These are phyloP conservation scores for Solanum acaule DNA, from an alignment of 257 asterid genomes.

Conservation along the genomic window DNA sequence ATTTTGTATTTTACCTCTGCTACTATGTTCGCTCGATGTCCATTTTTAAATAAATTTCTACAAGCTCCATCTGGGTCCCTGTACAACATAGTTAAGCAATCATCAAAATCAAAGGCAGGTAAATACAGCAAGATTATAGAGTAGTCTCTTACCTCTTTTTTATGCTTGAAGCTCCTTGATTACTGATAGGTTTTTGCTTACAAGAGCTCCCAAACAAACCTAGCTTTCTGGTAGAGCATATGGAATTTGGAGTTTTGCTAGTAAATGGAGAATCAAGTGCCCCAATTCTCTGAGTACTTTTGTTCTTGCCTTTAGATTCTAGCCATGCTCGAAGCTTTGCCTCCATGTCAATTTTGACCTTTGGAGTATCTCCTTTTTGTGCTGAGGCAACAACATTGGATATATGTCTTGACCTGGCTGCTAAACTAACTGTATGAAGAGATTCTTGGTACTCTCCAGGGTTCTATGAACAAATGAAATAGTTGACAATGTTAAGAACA, in stretches of 20 bases:
- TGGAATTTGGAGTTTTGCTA: slow-evolving; percentile 48
- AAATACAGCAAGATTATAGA: not conserved
- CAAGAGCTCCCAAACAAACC: slow-evolving; percentile 19
- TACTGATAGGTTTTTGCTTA: slow-evolving; percentile 23
- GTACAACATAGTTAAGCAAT: slow-evolving; percentile 9
- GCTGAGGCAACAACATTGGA: slow-evolving; percentile 41
- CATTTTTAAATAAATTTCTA: slow-evolving; percentile 34
- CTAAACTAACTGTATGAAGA: slow-evolving; percentile 82
- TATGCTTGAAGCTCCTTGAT: slow-evolving; percentile 19
- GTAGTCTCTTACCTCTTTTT: slow-evolving; percentile 30
- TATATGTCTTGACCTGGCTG: slow-evolving; percentile 82
- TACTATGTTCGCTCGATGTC: slow-evolving; percentile 7
- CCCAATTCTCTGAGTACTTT: slow-evolving; percentile 39
- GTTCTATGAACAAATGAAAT: slow-evolving; percentile 31
- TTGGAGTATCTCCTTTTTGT: slow-evolving; percentile 39
- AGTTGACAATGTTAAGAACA: not conserved
- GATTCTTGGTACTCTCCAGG: slow-evolving; percentile 94
- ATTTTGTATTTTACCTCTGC: slow-evolving; percentile 19
- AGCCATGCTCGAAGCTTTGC: slow-evolving; percentile 78
- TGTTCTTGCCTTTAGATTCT: slow-evolving; percentile 76
- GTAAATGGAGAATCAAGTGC: slow-evolving; percentile 32
- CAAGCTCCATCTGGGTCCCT: slow-evolving; percentile 40
- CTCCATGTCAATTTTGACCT: slow-evolving; percentile 66
- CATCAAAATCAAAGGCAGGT: slow-evolving; percentile 1
- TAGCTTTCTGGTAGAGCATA: slow-evolving; percentile 26